These are phyloP conservation scores for Megacollybia marginata DNA, from an alignment of 768 basidiomycete species.

Conservation along the genomic window DNA sequence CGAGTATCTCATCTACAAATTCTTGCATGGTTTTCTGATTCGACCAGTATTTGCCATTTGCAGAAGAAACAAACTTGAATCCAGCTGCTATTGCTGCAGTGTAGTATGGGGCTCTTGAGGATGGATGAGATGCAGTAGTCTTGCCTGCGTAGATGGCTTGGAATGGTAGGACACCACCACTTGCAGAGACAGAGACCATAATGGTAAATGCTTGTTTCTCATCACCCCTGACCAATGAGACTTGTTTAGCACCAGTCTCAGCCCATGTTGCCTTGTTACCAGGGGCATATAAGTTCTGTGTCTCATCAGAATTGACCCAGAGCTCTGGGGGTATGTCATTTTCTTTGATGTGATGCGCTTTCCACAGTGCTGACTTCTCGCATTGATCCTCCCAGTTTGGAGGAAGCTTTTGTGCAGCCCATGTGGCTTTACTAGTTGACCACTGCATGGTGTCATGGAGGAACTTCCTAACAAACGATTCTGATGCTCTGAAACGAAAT, in stretches of 20 bases:
- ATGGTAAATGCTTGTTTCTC: too few species aligned
- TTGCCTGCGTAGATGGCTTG: conserved; percentile 22
- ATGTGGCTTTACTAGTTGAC: conserved; percentile 11
- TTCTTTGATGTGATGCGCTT: too few species aligned
- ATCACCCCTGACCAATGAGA: too few species aligned
- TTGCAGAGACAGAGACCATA: conserved; percentile 20
- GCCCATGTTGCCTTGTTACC: conserved; percentile 9
- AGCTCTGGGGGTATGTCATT: too few species aligned
- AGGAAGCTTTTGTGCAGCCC: too few species aligned
- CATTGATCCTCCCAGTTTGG: conserved; percentile 9
- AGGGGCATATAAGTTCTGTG: conserved; percentile 7
- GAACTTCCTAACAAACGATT: conserved; percentile 17
- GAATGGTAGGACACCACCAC: conserved; percentile 19
- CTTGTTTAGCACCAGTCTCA: too few species aligned
- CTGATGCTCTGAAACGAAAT: conserved; percentile 18
- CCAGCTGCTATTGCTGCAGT: conserved; percentile 12
- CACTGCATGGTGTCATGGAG: conserved; percentile 10
- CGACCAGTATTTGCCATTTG: conserved; percentile 19
- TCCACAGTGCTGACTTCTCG: too few species aligned
- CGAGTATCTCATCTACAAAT: conserved; percentile 15
- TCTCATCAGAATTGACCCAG: conserved; percentile 15
- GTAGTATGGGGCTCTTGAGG: conserved; percentile 6
- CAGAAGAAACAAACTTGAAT: conserved; percentile 14
- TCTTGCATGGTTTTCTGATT: too few species aligned
- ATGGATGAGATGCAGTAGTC: conserved; percentile 14